Conservation (phyloP, 2,329 filamentous ascomycete genomes). For the Dothidotthia symphoricarpi region DNA sequence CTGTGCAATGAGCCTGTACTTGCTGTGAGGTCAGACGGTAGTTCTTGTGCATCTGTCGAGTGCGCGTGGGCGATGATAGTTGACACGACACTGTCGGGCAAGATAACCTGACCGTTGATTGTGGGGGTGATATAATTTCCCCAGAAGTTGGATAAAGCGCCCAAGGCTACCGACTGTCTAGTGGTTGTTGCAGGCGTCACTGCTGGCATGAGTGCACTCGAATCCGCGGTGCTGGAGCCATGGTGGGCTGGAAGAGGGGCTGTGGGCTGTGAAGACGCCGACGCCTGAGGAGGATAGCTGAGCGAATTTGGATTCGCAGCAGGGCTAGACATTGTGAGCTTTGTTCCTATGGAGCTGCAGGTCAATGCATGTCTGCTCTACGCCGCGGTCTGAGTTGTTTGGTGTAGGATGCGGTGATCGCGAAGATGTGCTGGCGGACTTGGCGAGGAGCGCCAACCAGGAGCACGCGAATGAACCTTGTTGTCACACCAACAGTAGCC, state of each 20-base stretch:
- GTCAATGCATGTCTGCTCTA: conserved; percentile 40
- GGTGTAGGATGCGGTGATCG: conserved; percentile 38
- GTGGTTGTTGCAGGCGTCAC: conserved; percentile 39
- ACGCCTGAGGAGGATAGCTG: conserved; percentile 26
- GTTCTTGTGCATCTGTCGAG: conserved; percentile 28
- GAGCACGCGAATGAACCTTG: no score
- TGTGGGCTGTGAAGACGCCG: conserved; percentile 14
- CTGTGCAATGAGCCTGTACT: conserved; percentile 36
- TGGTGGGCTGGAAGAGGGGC: conserved; percentile 21
- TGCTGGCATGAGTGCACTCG: conserved; percentile 30
- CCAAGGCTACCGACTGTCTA: conserved; percentile 35
- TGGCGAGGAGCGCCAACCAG: conserved; percentile 12
- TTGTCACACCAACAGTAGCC: no score
- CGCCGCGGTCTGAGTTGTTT: conserved; percentile 33
- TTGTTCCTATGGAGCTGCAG: conserved; percentile 37
- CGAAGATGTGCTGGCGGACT: conserved; percentile 34
- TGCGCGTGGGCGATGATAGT: conserved; percentile 33
- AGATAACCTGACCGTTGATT: conserved; percentile 11
- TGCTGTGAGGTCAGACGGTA: conserved; percentile 30
- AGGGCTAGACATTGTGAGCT: conserved; percentile 34
- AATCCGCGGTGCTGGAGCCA: conserved; percentile 18
- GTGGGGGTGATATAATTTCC: conserved; percentile 22
- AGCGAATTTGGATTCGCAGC: conserved; percentile 24
- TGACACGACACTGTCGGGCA: conserved; percentile 17
- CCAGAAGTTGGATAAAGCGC: conserved; percentile 36